Evolutionary conservation across 139 green algal species (phyloP).

Genomic region (Chlorella sp.): DNA sequence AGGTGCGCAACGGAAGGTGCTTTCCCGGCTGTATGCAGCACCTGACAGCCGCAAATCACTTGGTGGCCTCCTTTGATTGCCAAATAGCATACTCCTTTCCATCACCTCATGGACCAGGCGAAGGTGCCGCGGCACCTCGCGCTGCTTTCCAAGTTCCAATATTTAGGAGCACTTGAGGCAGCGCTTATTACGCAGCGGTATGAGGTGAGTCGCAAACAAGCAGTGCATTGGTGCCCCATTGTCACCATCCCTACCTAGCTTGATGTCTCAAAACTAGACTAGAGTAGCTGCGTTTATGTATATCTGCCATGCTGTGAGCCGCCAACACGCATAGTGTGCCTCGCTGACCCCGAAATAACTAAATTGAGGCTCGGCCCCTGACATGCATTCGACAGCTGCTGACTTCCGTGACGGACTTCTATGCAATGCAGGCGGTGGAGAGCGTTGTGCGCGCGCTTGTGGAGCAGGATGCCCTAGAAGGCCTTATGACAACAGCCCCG

Average conservation of each 20-base stretch:
- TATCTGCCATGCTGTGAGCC: no score
- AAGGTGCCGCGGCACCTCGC: slow-evolving; percentile 78
- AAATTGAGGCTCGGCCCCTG: no score
- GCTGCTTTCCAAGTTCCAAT: slow-evolving; percentile 62
- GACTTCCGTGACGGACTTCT: neutral
- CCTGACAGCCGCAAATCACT: slow-evolving; percentile 54
- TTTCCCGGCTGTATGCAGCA: slow-evolving; percentile 48
- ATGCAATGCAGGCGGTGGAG: slow-evolving; percentile 51
- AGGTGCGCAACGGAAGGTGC: neutral
- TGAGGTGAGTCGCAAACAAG: slow-evolving; percentile 53
- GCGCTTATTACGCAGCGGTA: slow-evolving; percentile 65
- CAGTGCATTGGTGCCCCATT: neutral
- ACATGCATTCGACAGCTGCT: neutral
- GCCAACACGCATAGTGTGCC: neutral
- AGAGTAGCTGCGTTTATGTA: neutral
- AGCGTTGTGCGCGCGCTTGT: slow-evolving; percentile 86
- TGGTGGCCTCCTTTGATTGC: neutral
- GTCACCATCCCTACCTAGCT: neutral
- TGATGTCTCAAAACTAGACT: neutral
- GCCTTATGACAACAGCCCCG: slow-evolving; percentile 68
- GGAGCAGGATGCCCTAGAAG: slow-evolving; percentile 62
- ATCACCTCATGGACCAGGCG: slow-evolving; percentile 5
- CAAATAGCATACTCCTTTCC: neutral
- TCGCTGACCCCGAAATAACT: neutral
- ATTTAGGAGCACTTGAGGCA: slow-evolving; percentile 81